Conservation (phyloP, 169 alveolate species). For the Perkinsus olseni region DNA sequence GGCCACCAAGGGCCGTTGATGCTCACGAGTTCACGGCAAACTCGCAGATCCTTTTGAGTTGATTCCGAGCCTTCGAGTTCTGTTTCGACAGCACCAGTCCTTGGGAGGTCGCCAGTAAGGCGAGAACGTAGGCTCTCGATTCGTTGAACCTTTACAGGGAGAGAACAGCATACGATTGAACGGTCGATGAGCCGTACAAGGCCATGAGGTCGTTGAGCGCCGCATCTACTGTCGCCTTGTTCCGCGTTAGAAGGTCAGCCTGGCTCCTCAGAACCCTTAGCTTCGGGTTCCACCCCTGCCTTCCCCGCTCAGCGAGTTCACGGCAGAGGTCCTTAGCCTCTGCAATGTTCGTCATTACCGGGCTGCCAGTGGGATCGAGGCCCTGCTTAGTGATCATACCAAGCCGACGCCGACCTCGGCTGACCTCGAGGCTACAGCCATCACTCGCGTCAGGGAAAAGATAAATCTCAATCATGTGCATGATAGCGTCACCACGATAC, state of each 20-base stretch:
- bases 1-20: not conserved
- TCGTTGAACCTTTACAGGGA: not conserved
- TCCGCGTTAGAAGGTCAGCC: not conserved
- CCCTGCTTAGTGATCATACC: not conserved
- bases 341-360: not conserved
- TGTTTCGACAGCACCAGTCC: conserved; percentile 57
- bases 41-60: conserved; percentile 28
- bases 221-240: not conserved
- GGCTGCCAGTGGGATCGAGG: not conserved
- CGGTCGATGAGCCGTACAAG: not conserved
- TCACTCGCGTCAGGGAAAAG: conserved; percentile 51
- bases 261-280: not conserved
- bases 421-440: conserved; percentile 41
- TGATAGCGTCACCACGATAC: conserved; percentile 60
- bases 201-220: not conserved
- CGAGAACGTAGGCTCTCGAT: conserved; percentile 62
- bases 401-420: not conserved
- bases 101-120: conserved; percentile 60
- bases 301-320: not conserved
- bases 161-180: not conserved
- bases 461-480: conserved; percentile 62
- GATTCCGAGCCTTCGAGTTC: conserved; percentile 23
- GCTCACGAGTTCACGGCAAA: conserved; percentile 23
- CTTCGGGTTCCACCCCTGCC: not conserved
- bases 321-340: not conserved